Conservation (phyloP, 805 yeast genomes). For the Metschnikowia arizonensis region DNA sequence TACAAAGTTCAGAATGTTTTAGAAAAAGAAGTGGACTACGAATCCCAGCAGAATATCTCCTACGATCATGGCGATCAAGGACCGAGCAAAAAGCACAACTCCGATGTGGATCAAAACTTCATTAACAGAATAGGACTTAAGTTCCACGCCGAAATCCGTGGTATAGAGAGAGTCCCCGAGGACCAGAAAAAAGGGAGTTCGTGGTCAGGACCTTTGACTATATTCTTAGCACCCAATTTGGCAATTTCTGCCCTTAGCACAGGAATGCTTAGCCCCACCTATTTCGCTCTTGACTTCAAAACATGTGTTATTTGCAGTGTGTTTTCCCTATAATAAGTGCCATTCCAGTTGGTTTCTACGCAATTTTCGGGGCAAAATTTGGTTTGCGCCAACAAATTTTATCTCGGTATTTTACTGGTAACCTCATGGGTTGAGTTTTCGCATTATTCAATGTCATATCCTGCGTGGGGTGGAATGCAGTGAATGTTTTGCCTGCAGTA, state of each 20-base stretch:
- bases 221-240: slow-evolving; percentile 30
- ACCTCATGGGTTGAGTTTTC: slow-evolving; percentile 28
- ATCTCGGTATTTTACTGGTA: slow-evolving; percentile 31
- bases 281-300: slow-evolving; percentile 15
- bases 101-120: slow-evolving; percentile 13
- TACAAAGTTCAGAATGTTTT: background rate
- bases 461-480: slow-evolving; percentile 36
- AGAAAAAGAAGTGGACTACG: slow-evolving; percentile 1
- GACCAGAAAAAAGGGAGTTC: slow-evolving; percentile 17
- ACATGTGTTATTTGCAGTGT: slow-evolving; percentile 14
- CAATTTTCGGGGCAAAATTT: slow-evolving; percentile 16
- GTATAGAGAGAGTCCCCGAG: slow-evolving; percentile 28
- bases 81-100: slow-evolving; percentile 4
- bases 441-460: slow-evolving; percentile 26
- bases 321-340: slow-evolving; percentile 15
- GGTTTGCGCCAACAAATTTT: slow-evolving; percentile 27
- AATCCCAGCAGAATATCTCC: background rate
- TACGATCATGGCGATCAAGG: background rate
- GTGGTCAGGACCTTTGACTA: slow-evolving; percentile 22
- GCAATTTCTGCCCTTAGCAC: slow-evolving; percentile 17
- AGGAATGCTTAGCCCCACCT: slow-evolving; percentile 17
- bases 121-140: slow-evolving; percentile 23
- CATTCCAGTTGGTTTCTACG: slow-evolving; percentile 16
- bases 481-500: slow-evolving; percentile 29
- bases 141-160: slow-evolving; percentile 28